Evolutionary conservation across 306 rosid genomes (phyloP).

Genomic region (Echinosophora koreensis): DNA sequence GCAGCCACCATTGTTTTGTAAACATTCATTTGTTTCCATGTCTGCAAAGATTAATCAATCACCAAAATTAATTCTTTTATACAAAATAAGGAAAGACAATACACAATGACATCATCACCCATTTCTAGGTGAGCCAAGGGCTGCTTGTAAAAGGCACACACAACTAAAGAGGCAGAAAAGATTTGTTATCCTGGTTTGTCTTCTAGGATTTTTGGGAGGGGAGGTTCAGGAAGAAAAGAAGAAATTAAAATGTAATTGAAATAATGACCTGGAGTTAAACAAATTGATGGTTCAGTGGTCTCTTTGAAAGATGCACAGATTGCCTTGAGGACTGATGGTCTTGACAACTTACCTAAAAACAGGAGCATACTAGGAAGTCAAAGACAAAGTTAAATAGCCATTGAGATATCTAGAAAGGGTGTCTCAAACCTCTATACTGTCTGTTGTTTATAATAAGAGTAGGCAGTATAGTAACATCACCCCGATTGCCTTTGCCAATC

Average conservation of each 20-base stretch:
- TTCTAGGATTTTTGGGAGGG: conserved; percentile 14
- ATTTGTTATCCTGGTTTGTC: not conserved
- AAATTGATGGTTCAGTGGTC: conserved; percentile 92
- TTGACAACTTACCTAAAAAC: conserved; percentile 80
- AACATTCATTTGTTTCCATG: conserved; percentile 88
- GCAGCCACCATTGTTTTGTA: conserved; percentile 91
- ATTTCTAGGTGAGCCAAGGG: conserved; percentile 2
- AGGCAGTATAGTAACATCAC: conserved; percentile 95
- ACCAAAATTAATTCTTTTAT: conserved; percentile 23
- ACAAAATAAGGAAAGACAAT: conserved; percentile 9
- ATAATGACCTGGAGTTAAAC: conserved; percentile 78
- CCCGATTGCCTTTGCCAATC: conserved; percentile 88
- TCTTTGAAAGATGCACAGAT: conserved; percentile 90
- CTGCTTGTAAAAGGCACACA: conserved; percentile 33
- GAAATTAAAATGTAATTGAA: conserved; percentile 36
- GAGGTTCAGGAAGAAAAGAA: conserved; percentile 24
- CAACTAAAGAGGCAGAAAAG: conserved; percentile 5
- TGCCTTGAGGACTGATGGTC: conserved; percentile 89
- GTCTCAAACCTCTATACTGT: conserved; percentile 86
- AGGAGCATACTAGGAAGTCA: not conserved
- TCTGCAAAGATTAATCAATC: conserved; percentile 57
- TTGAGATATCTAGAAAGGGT: conserved; percentile 16
- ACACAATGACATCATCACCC: not conserved
- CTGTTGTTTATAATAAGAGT: conserved; percentile 92
- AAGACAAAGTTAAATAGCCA: not conserved